phyloP scores from a whole-genome alignment of 495 filamentous ascomycete genomes.

The Xylaria longipes region DNA sequence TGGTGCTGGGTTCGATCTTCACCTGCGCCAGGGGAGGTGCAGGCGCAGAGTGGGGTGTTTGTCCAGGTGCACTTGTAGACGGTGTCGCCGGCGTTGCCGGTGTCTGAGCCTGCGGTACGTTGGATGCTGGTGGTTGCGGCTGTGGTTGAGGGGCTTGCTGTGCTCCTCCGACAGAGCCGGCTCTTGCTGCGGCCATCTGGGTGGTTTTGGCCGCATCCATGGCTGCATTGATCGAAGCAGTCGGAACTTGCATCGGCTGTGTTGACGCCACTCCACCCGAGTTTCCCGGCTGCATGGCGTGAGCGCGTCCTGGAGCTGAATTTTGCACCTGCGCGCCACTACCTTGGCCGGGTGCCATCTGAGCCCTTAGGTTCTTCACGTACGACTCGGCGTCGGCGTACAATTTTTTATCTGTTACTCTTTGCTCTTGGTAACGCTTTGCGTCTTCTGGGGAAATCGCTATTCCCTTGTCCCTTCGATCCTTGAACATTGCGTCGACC shows the following conservation, averaged over 20 bases:
- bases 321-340: constrained; percentile 33
- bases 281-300: constrained; percentile 34
- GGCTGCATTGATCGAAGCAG: constrained; percentile 52
- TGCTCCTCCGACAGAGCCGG: constrained; percentile 30
- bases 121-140: constrained; percentile 35
- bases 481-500: constrained; percentile 42
- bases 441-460: constrained; percentile 42
- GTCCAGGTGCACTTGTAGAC: constrained; percentile 41
- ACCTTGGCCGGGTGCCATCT: constrained; percentile 29
- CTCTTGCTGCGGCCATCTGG: constrained; percentile 46
- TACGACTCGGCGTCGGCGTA: constrained; percentile 43
- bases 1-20: constrained; percentile 50
- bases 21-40: constrained; percentile 27
- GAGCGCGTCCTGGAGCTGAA: constrained; percentile 29
- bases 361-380: constrained; percentile 41
- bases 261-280: constrained; percentile 26
- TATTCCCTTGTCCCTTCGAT: constrained; percentile 40
- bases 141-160: constrained; percentile 35
- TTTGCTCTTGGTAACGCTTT: constrained; percentile 42
- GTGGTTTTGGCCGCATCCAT: constrained; percentile 61
- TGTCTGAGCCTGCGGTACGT: constrained; percentile 28
- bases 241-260: constrained; percentile 37
- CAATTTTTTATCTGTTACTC: constrained; percentile 37
- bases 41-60: constrained; percentile 43
- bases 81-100: constrained; percentile 45